Evolutionary conservation across 768 basidiomycete species (phyloP), one percentile per base, ranked within the genome.

Genomic region (Fomitopsis serialis): DNA sequence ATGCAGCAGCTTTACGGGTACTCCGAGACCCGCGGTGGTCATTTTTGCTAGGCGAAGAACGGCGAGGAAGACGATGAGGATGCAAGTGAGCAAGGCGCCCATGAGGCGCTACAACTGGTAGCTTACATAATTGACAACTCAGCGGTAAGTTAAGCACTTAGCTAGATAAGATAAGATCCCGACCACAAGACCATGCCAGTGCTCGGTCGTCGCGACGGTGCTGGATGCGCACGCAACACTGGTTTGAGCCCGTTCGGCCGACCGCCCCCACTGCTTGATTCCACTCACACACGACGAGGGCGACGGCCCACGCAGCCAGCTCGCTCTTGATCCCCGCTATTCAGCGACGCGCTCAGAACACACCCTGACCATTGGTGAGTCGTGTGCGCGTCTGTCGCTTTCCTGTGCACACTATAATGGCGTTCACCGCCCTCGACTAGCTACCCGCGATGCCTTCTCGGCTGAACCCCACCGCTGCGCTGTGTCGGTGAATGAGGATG

Each of bases 1-100:
- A 66, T 98, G 96, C 42, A 98, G 77, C 47, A 99, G 82, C 71
- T 98, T 98, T 58, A 97, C 89, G 56, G 96, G 96, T 54, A 98
- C 90, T 68, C 95, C 95, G 56, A 97, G 80, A 58, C 91, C 77
- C 47, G 70, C 66, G 45, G 66, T 84, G 68, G 84, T 55, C 68
- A 68, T 75, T 60, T 50, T 62, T 5, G 51, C 24, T 24, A 15
- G n/a, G 15, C 37, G 13, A 19, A 40, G 37, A 15, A 40, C 37
- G 13, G 15, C 6, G 37, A 7, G 6, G 37, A 7, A 19, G 13
- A 19, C 19, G 19, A 17, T 15, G 19, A 19, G 19, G 37, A 40
- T 8, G 37, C 37, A 40, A 15, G 19, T 15, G 15, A 15, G 37
- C 37, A 40, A 40, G 15, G 37, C 13, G 37, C 15, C 37, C 4